phyloP scores from a whole-genome alignment of 1,284 basidiomycete species.

The Cystobasidium slooffiae region DNA sequence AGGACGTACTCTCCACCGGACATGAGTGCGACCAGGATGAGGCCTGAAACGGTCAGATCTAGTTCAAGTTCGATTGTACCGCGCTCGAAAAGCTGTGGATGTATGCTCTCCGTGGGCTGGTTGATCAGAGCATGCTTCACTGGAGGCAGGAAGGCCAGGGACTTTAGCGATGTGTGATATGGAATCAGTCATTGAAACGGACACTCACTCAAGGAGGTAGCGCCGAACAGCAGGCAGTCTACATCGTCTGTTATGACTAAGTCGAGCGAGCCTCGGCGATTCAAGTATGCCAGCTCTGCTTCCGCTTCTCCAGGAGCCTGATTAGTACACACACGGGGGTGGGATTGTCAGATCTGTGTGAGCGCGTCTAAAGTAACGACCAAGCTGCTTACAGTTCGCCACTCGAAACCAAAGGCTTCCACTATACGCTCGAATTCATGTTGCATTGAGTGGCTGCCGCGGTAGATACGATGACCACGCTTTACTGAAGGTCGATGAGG shows the following conservation, averaged over 20 bases:
- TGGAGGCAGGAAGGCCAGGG: not conserved
- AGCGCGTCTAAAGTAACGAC: not conserved
- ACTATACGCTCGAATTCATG: constrained; percentile 77
- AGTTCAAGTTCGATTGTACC: constrained; percentile 65
- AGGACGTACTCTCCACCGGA: constrained; percentile 88
- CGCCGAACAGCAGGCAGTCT: constrained; percentile 51
- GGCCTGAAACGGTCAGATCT: constrained; percentile 69
- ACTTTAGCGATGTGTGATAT: not conserved
- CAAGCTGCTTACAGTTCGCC: constrained; percentile 66
- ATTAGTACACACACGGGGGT: constrained; percentile 52
- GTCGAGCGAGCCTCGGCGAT: constrained; percentile 79
- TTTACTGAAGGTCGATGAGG: constrained; percentile 80
- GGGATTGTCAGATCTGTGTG: not conserved
- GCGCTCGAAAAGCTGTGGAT: constrained; percentile 62
- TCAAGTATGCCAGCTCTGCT: constrained; percentile 89
- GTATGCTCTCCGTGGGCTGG: constrained; percentile 66
- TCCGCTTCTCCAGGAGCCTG: constrained; percentile 92
- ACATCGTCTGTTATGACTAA: constrained; percentile 70
- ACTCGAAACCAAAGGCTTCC: constrained; percentile 85
- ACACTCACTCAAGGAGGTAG: constrained; percentile 62
- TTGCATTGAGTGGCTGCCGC: constrained; percentile 67
- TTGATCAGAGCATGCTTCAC: constrained; percentile 51
- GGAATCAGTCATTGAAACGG: not conserved
- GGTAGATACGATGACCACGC: constrained; percentile 72
- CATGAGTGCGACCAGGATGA: constrained; percentile 83